Base-by-base conservation (phyloP, 2,329 filamentous ascomycete species). In the Cercospora berteroae region DNA sequence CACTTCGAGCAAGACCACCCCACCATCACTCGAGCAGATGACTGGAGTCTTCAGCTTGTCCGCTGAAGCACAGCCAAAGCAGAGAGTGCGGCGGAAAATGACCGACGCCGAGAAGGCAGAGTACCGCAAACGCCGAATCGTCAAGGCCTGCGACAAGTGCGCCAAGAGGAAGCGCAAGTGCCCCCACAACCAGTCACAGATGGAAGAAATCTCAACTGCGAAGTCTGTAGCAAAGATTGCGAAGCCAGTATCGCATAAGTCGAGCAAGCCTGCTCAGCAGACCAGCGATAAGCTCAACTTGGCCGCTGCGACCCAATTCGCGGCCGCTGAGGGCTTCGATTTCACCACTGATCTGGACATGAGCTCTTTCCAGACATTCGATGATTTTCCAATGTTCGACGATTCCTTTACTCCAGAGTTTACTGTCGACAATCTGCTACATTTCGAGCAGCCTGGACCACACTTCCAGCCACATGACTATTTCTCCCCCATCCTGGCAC, bases 1-100 rank as follows among this genome's bases (percentile, higher is more conserved):
- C 33, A 66, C 71, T 7, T 70, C 70, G 9, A 67, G 64, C 60
- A 65, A 71, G 18, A 36, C 64, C 33, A 72, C 70, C 50, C 73
- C 74, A 25, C 74, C 75, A 36, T 72, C 72, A n/a, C 67, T 79
- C 13, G 76, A 79, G 56, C 70, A 75, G 16, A 80, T 80, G 78
- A 79, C 77, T 29, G 74, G 74, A 23, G 77, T 79, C 60, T 79
- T 79, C 74, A 79, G 77, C 67, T 66, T 79, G 6, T 76, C 76
- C 23, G 70, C 75, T 13, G 68, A 67, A 27, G 67, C 73, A 8
- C 77, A 77, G 69, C 76, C 76, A 9, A 78, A 77, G 70, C 77
- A 78, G 65, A 72, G 74, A 56, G 67, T 76, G 27, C 67, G 77
- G 33, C 70, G 77, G 23, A 79, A 79, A 70, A 79, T 79, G 77